phyloP scores from a whole-genome alignment of 352 stramenopile genomes.

The Aphanomyces euteiches region DNA sequence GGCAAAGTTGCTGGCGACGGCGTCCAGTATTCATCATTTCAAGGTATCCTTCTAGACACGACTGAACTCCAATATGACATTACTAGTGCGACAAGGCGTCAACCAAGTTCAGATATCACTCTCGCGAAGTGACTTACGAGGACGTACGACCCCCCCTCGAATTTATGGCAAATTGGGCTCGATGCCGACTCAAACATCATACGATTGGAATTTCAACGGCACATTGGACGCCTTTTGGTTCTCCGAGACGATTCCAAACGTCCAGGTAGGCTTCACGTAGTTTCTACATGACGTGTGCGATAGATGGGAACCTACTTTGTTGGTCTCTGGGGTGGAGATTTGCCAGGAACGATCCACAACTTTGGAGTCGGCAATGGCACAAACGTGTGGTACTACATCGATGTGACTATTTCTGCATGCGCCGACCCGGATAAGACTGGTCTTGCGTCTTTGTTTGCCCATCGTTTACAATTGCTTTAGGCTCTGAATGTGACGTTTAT shows the following conservation, averaged over 20 bases:
- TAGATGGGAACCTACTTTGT: constrained; percentile 15
- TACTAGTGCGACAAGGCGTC: not conserved
- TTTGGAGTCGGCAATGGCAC: constrained; percentile 21
- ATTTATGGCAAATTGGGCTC: constrained; percentile 17
- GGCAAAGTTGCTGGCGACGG: constrained; percentile 20
- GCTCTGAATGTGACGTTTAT: not conserved
- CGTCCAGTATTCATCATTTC: constrained; percentile 15
- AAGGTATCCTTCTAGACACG: constrained; percentile 1
- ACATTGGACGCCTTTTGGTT: constrained; percentile 20
- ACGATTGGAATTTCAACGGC: constrained; percentile 24
- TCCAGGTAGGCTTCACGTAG: constrained; percentile 2
- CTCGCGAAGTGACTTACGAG: constrained; percentile 11
- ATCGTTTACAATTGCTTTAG: not conserved
- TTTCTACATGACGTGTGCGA: not conserved
- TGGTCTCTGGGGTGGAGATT: constrained; percentile 20
- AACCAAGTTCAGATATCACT: constrained; percentile 11
- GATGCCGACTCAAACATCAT: constrained; percentile 9
- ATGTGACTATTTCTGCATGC: not conserved
- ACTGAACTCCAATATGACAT: not conserved
- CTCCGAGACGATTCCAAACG: constrained; percentile 21
- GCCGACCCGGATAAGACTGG: not conserved
- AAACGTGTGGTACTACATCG: constrained; percentile 27
- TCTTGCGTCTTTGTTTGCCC: constrained; percentile 1
- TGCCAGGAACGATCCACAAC: constrained; percentile 15
- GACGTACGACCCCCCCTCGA: not conserved